Conservation (phyloP, 495 filamentous ascomycete genomes). For the Trichocladium antarcticum region DNA sequence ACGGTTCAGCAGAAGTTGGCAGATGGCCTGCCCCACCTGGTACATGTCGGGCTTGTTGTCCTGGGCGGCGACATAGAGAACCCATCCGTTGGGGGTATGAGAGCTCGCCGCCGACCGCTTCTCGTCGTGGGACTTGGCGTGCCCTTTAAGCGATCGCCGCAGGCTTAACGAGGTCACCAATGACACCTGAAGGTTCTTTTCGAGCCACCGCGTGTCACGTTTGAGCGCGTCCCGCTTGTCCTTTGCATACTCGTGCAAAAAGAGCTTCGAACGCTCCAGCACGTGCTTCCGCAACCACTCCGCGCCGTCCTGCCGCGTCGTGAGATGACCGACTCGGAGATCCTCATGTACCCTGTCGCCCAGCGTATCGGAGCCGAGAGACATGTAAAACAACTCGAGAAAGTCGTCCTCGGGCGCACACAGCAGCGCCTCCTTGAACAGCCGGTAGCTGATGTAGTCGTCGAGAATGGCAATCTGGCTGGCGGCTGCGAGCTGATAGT, state of each 20-base stretch:
- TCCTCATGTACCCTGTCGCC: constrained; percentile 51
- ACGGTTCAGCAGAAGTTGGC: constrained; percentile 64
- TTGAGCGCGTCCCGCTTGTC: constrained; percentile 57
- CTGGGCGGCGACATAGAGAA: constrained; percentile 43
- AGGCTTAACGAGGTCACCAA: constrained; percentile 64
- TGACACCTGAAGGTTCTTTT: constrained; percentile 70
- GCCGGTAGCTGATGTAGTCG: constrained; percentile 69
- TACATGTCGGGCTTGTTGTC: constrained; percentile 60
- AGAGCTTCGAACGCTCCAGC: constrained; percentile 74
- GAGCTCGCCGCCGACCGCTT: constrained; percentile 53
- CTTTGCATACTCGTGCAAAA: constrained; percentile 58
- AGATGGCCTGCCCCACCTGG: constrained; percentile 77
- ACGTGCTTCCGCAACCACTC: constrained; percentile 63
- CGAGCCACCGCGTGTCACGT: constrained; percentile 79
- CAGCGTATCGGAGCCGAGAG: constrained; percentile 48
- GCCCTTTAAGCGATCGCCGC: constrained; percentile 57
- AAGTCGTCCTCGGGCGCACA: constrained; percentile 79
- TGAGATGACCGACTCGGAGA: constrained; percentile 40
- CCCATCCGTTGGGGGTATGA: constrained; percentile 23
- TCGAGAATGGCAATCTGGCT: constrained; percentile 69
- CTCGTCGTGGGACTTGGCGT: constrained; percentile 53
- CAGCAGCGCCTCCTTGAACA: constrained; percentile 72
- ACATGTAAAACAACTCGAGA: constrained; percentile 72
- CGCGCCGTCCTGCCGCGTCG: constrained; percentile 37
- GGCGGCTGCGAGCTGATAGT: constrained; percentile 62